Evolutionary conservation across 805 yeast genomes (phyloP).

Genomic region (Starmerella scarabaei): DNA sequence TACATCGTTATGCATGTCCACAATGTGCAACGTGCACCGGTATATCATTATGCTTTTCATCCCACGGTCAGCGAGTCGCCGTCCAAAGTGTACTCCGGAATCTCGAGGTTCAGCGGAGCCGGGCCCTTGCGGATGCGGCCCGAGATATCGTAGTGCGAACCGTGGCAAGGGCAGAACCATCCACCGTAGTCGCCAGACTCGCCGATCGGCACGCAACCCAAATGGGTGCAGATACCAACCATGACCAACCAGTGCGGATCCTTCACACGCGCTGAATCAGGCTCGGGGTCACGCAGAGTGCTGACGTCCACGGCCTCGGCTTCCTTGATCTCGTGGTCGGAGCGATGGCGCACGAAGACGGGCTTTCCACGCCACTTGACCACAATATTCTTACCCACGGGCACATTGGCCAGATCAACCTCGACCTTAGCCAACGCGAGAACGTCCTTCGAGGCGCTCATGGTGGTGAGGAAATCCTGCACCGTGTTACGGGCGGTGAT

Average conservation of each 20-base stretch:
- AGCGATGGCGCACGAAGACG: conserved; percentile 98
- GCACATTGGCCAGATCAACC: conserved; percentile 83
- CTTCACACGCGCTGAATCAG: conserved; percentile 84
- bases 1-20: background rate
- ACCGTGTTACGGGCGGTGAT: conserved; percentile 95
- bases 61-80: conserved; percentile 83
- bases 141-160: conserved; percentile 98
- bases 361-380: conserved; percentile 99
- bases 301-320: conserved; percentile 74
- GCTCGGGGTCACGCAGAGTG: conserved; percentile 84
- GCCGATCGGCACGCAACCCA: conserved; percentile 99
- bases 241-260: conserved; percentile 97
- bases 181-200: conserved; percentile 99
- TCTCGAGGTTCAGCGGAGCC: conserved; percentile 96
- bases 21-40: background rate
- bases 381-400: conserved; percentile 94
- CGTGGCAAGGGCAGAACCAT: conserved; percentile 99
- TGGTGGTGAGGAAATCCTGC: conserved; percentile 73
- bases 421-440: conserved; percentile 99
- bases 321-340: conserved; percentile 81
- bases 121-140: conserved; percentile 99
- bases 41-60: too few relatives aligned
- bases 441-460: conserved; percentile 98
- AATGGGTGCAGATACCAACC: conserved; percentile 99
- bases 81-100: conserved; percentile 79